Evolutionary conservation across 2,329 filamentous ascomycete genomes (phyloP).

Genomic region (Alternaria incomplexa): DNA sequence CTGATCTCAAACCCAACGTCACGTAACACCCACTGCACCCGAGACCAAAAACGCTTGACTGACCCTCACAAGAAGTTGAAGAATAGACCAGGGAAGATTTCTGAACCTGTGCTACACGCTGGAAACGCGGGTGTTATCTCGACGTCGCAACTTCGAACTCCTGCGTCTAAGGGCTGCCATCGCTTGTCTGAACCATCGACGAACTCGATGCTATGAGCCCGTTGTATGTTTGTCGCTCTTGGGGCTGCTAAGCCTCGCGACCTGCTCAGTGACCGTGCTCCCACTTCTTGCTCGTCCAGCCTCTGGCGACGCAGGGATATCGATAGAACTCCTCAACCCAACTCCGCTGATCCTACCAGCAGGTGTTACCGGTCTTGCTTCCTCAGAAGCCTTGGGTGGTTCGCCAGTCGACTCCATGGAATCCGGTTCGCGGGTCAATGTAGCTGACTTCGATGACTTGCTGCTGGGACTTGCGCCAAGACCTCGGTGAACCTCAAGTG

Average conservation of each 20-base stretch:
- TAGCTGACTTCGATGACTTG: slow-evolving; percentile 22
- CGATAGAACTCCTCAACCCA: slow-evolving; percentile 42
- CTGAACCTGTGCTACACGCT: background rate
- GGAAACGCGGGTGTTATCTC: background rate
- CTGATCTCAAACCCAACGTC: slow-evolving; percentile 12
- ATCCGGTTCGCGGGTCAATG: slow-evolving; percentile 32
- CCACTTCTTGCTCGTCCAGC: slow-evolving; percentile 24
- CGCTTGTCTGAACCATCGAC: background rate
- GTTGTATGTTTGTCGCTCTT: slow-evolving; percentile 14
- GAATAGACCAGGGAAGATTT: background rate
- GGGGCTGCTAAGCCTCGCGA: slow-evolving; percentile 38
- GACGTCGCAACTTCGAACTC: background rate
- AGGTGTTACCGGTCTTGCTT: slow-evolving; percentile 24
- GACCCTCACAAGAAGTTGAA: background rate
- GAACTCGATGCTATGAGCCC: slow-evolving; percentile 1
- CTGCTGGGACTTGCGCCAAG: slow-evolving; percentile 37
- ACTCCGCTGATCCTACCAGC: slow-evolving; percentile 34
- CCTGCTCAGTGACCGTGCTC: slow-evolving; percentile 40
- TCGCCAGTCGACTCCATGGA: slow-evolving; percentile 36
- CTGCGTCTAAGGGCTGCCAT: background rate
- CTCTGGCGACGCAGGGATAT: slow-evolving; percentile 28
- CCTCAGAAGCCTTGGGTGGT: slow-evolving; percentile 15
- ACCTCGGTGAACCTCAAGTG: slow-evolving; percentile 49
- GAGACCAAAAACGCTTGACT: background rate
- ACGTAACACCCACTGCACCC: slow-evolving; percentile 11